A percentile compares a stretch with the other conserved stretches of the same genome.
Evolutionary conservation across 257 asterid species (phyloP).

Genomic region (Solanum clarkiae): DNA sequence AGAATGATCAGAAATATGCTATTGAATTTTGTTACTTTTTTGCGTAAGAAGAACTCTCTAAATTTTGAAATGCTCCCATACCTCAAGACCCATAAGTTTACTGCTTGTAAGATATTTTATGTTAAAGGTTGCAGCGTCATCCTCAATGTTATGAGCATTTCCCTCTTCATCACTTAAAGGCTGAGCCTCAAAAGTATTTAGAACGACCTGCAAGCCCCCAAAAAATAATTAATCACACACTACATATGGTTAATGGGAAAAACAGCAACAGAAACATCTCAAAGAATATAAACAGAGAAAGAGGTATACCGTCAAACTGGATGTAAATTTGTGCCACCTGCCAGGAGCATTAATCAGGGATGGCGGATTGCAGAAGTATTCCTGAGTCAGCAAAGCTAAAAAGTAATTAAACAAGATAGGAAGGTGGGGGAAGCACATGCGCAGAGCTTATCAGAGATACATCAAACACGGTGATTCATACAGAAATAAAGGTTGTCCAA

Average conservation of each 20-base stretch:
- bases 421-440: neutral
- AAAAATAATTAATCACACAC: slow-evolving; percentile 1
- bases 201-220: slow-evolving; percentile 45
- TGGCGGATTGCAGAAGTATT: slow-evolving; percentile 77
- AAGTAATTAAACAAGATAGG: neutral
- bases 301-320: slow-evolving; percentile 57
- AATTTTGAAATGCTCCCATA: slow-evolving; percentile 13
- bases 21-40: neutral
- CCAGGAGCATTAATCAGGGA: slow-evolving; percentile 54
- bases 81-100: slow-evolving; percentile 97
- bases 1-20: slow-evolving; percentile 1
- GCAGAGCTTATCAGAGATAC: neutral
- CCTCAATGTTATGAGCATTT: slow-evolving; percentile 65
- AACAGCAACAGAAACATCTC: neutral
- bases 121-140: slow-evolving; percentile 83
- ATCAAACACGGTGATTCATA: neutral
- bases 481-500: neutral
- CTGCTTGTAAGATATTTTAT: slow-evolving; percentile 95
- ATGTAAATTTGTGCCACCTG: slow-evolving; percentile 84
- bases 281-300: neutral
- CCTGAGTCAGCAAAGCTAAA: slow-evolving; percentile 37
- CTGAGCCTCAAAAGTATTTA: slow-evolving; percentile 89
- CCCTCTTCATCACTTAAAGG: slow-evolving; percentile 95
- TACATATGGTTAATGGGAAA: neutral
- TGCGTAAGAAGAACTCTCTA: neutral